These are phyloP conservation scores for Opeltia flavorubescens DNA, from an alignment of 495 filamentous ascomycete genomes.

Conservation along the genomic window DNA sequence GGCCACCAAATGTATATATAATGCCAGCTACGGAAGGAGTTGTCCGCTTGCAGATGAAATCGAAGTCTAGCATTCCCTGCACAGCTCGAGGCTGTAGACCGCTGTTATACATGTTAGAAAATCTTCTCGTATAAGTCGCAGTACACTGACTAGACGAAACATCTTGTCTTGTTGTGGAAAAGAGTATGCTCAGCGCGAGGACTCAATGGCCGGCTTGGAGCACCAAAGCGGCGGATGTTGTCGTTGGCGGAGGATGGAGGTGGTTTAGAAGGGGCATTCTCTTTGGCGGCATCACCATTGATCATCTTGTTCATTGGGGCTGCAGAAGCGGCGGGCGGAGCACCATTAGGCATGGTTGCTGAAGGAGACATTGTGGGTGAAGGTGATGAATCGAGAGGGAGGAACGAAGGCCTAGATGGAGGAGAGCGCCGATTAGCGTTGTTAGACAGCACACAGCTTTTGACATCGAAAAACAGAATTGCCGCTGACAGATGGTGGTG, in stretches of 20 bases:
- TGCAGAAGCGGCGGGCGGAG: constrained; percentile 10
- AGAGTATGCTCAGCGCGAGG: constrained; percentile 71
- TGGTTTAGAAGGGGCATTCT: constrained; percentile 14
- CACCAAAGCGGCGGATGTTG: constrained; percentile 92
- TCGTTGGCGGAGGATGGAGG: constrained; percentile 63
- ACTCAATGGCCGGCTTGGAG: constrained; percentile 83
- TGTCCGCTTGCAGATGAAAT: constrained; percentile 98
- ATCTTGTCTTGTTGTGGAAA: constrained; percentile 98
- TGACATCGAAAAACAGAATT: neutral
- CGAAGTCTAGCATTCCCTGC: constrained; percentile 99
- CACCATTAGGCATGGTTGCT: constrained; percentile 1
- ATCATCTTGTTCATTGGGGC: constrained; percentile 3
- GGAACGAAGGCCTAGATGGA: constrained; percentile 7
- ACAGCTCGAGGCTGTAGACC: constrained; percentile 95
- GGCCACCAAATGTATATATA: constrained; percentile 98
- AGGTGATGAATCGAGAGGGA: constrained; percentile 15
- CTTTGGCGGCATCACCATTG: constrained; percentile 26
- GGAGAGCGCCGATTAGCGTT: neutral
- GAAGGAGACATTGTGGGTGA: constrained; percentile 1
- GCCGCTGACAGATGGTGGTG: neutral
- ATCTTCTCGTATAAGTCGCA: neutral
- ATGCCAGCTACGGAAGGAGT: constrained; percentile 96
- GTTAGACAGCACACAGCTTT: neutral
- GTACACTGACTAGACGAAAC: constrained; percentile 79
- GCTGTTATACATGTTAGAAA: constrained; percentile 26